Evolutionary conservation across 768 basidiomycete genomes (phyloP).

Genomic region (Neoboletus magnificus): DNA sequence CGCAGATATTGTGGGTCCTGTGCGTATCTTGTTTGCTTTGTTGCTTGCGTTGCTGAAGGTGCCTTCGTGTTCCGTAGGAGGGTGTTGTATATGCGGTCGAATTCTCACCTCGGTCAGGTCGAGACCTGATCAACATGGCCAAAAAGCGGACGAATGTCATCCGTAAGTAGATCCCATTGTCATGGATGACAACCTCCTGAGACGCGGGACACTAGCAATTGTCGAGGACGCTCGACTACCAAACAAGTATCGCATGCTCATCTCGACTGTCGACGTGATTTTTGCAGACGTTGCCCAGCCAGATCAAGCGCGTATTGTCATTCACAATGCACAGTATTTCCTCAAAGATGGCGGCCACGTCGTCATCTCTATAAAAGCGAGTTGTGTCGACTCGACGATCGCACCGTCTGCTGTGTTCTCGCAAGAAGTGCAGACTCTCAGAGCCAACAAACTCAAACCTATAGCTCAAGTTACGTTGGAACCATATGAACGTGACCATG

Average conservation of each 20-base stretch:
- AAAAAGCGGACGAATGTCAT: slow-evolving; percentile 99
- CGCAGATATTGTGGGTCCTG: slow-evolving; percentile 96
- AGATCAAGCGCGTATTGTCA: slow-evolving; percentile 96
- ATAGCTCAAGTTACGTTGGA: slow-evolving; percentile 95
- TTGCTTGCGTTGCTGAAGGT: slow-evolving; percentile 2
- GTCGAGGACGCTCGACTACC: slow-evolving; percentile 97
- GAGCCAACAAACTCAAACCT: slow-evolving; percentile 82
- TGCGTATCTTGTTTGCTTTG: slow-evolving; percentile 36
- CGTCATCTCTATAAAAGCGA: slow-evolving; percentile 98
- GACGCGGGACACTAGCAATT: slow-evolving; percentile 57
- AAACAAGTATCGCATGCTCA: slow-evolving; percentile 95
- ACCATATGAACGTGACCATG: slow-evolving; percentile 87
- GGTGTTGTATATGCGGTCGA: slow-evolving; percentile 98
- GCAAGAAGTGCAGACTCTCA: slow-evolving; percentile 77
- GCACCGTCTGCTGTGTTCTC: slow-evolving; percentile 89
- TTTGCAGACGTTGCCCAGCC: slow-evolving; percentile 99
- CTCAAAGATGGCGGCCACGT: slow-evolving; percentile 89
- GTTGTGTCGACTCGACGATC: slow-evolving; percentile 96
- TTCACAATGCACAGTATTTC: slow-evolving; percentile 91
- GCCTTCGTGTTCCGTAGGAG: slow-evolving; percentile 49
- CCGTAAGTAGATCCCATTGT: slow-evolving; percentile 51
- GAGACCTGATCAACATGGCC: slow-evolving; percentile 98
- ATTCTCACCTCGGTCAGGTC: slow-evolving; percentile 93
- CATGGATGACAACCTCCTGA: not conserved
- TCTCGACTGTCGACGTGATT: slow-evolving; percentile 93